Base-by-base conservation (phyloP, 768 basidiomycete species). In the Suillus lakei region DNA sequence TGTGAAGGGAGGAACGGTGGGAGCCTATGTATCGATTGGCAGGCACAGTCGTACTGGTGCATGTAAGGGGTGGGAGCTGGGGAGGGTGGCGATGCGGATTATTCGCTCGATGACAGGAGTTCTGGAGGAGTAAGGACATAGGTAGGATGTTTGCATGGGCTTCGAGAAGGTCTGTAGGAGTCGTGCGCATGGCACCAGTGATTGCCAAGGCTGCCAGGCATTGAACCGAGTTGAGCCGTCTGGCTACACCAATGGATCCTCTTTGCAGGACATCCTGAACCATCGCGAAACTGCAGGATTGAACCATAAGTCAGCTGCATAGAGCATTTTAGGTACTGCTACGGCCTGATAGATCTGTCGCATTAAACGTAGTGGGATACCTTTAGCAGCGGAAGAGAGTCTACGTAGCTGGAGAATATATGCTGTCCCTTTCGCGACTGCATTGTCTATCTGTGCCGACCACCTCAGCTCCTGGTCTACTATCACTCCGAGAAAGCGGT, bases 401-500 rank as follows among this genome's bases (percentile, higher is more conserved):
- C 70, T 0, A 9, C 48, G 48, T 70, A 61, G 1, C 32, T 61
- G 15, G 5, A 61, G 13, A 0, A 44, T 30, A 5, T 48, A 61
- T 0, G 38, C 16, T 0, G 60, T 61, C 1, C 39, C 30, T 0
- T 15, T 0, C 0, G 4, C 41, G 2, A 46, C 54, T 34, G 73
- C 70, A 64, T 28, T 44, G 6, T 68, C 58, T 3, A 39, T 46
- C 9, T 74, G 72, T 4, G 53, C 39, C 9, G 51, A 67, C 67
- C 69, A 74, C 0, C n/a, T 1, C 0, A 73, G 50, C 16, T 75
- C 55, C 15, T 64, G 53, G 62, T 79, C 72, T 0, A 78, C 28
- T 8, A 70, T 41, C 0, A 77, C 68, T 1, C 78, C 77, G 0
- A 79, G 70, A 63, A 73, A 76, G 44, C 74, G 77, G 5, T 61